Conservation (phyloP, 2,329 filamentous ascomycete species). For the Penicillium freii region DNA sequence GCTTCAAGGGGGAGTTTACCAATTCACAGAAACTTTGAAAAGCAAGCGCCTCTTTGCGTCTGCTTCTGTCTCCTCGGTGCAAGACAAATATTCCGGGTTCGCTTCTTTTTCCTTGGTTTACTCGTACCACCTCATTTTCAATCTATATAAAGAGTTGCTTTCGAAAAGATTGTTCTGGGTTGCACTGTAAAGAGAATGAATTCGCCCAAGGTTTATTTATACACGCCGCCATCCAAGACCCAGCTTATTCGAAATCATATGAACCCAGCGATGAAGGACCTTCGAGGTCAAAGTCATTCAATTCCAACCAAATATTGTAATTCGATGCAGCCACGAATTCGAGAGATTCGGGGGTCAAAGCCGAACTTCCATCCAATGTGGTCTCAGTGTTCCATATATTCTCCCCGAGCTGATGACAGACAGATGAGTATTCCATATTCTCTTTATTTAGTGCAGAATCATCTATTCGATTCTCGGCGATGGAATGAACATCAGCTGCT, state of each 20-base stretch:
- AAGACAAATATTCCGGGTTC: no score
- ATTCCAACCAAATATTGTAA: not conserved
- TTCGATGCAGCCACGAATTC: not conserved
- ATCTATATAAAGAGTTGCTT: not conserved
- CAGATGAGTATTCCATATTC: not conserved
- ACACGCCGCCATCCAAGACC: not conserved
- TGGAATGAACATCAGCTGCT: not conserved
- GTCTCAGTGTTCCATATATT: not conserved
- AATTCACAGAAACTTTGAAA: not conserved
- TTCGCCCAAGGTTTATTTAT: no score
- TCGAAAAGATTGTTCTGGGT: not conserved
- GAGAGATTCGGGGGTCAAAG: not conserved
- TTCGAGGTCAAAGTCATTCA: not conserved
- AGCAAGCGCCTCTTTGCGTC: no score
- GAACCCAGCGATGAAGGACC: not conserved
- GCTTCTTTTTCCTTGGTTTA: not conserved
- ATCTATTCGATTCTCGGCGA: no score
- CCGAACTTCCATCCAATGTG: not conserved
- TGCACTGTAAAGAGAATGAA: not conserved
- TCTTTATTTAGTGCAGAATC: no score
- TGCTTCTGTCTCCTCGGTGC: no score
- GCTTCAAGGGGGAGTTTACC: no score
- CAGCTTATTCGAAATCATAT: not conserved
- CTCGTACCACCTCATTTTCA: not conserved
- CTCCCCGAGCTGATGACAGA: not conserved